phyloP scores from a whole-genome alignment of 768 basidiomycete species.

The Pulveroboletus sp. region DNA sequence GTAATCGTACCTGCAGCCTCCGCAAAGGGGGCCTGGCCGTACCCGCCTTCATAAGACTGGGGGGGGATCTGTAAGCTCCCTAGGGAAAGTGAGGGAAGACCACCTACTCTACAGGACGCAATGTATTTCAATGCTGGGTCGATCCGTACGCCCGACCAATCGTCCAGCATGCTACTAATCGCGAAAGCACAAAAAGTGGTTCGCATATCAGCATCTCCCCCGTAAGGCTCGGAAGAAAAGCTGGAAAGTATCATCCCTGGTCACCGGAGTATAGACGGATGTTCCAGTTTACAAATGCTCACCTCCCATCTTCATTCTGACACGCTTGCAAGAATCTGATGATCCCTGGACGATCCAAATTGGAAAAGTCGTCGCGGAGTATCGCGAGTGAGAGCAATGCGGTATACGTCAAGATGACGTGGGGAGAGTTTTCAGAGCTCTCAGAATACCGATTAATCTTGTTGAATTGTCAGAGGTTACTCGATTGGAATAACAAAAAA shows the following conservation, averaged over 20 bases:
- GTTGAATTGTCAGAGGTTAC: conserved; percentile 10
- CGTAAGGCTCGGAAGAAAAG: conserved; percentile 68
- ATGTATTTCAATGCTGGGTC: conserved; percentile 63
- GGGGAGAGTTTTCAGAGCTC: conserved; percentile 59
- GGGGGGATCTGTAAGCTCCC: background rate
- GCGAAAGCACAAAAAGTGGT: conserved; percentile 87
- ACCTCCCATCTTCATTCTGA: conserved; percentile 86
- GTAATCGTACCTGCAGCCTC: conserved; percentile 75
- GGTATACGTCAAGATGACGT: conserved; percentile 93
- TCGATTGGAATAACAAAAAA: background rate
- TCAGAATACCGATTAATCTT: conserved; percentile 39
- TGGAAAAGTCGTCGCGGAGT: conserved; percentile 79
- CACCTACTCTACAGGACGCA: conserved; percentile 64
- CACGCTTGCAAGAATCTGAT: conserved; percentile 64
- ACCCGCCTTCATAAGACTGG: conserved; percentile 92
- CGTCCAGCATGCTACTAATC: conserved; percentile 72
- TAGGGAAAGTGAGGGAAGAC: background rate
- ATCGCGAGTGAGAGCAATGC: conserved; percentile 81
- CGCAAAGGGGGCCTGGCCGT: conserved; percentile 73
- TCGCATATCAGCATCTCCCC: conserved; percentile 74
- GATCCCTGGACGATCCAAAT: conserved; percentile 69
- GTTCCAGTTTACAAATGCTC: conserved; percentile 7
- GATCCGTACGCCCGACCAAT: conserved; percentile 75
- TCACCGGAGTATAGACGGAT: conserved; percentile 1
- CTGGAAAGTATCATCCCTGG: conserved; percentile 34